Base-by-base conservation (phyloP, 2,329 filamentous ascomycete species). In the Pseudomassariella vexata region DNA sequence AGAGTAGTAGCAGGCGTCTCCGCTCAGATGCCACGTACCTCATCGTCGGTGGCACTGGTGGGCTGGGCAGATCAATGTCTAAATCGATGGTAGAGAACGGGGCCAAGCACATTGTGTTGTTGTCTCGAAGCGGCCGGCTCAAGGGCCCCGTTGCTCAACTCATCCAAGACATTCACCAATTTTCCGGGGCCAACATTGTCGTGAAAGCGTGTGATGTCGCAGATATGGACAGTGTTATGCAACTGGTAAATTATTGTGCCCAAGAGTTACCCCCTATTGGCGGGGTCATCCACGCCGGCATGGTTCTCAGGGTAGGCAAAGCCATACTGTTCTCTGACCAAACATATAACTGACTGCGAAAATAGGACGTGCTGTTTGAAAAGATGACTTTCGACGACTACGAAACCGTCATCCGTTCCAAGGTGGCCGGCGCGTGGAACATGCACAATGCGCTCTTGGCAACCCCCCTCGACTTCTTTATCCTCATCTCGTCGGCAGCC, bases 381-480 rank as follows among this genome's bases (percentile, higher is more conserved):
- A 69, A 70, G 32, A 76, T 76, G 70, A 60, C 57, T 0, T 61
- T 59, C 38, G 49, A 59, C 1, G 60, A 73, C 18, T 77, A 66
- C 40, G 54, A 52, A 9, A 49, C 55, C 3, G 66, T 70, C 19
- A 59, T 70, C 20, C 54, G 60, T 21, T 65, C 67, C 41, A 78
- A 76, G 46, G 65, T 72, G 0, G 53, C 63, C 5, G 71, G 68
- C 6, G 66, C 65, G 2, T 70, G 65, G 62, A 76, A 76, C 46
- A 57, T 75, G 27, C 69, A 76, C 45, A 53, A 62, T n/a, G 60
- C 60, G 1, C 55, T 72, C 2, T 37, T 49, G 11, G 43, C 49
- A 15, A 41, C 51, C 1, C 48, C 53, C 0, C 55, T 71, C 2
- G 67, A 73, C 47, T 74, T 34, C 37, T 76, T 76, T 48, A 53